Conservation (phyloP, 352 stramenopile genomes). For the Phytopythium litorale region DNA sequence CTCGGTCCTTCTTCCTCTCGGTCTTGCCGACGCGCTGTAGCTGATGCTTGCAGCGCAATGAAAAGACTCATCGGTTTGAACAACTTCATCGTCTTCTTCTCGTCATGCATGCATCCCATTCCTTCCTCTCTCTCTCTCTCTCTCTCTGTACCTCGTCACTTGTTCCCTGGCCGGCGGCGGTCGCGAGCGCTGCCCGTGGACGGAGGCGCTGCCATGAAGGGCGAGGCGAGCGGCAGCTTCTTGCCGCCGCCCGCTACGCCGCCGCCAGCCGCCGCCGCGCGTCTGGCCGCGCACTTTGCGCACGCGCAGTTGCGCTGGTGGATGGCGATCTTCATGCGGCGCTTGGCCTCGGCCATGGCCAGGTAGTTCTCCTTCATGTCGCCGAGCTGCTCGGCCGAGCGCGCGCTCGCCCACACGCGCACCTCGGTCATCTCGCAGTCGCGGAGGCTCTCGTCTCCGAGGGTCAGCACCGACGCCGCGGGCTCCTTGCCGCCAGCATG, state of each 20-base stretch:
- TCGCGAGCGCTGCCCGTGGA: conserved; percentile 24
- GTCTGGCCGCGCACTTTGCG: conserved; percentile 65
- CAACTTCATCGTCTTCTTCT: conserved; percentile 18
- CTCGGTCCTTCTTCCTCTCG: conserved; percentile 2
- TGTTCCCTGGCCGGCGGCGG: conserved; percentile 29
- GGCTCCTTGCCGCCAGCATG: not conserved
- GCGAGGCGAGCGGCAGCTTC: conserved; percentile 26
- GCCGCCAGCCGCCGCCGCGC: conserved; percentile 13
- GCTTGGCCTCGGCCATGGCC: conserved; percentile 75
- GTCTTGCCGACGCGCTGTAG: conserved; percentile 11
- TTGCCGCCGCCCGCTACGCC: conserved; percentile 8
- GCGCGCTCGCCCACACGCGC: conserved; percentile 67
- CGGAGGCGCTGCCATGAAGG: conserved; percentile 44
- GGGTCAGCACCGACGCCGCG: conserved; percentile 34
- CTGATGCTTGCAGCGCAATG: not conserved
- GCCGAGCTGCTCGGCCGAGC: conserved; percentile 64
- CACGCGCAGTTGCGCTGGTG: conserved; percentile 80
- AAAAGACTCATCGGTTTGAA: conserved; percentile 41
- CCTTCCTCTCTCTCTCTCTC: conserved; percentile 2
- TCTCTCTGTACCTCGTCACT: conserved; percentile 2
- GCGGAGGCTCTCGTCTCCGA: conserved; percentile 35
- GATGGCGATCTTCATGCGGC: conserved; percentile 82
- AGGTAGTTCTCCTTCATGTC: conserved; percentile 89
- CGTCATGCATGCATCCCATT: not conserved
- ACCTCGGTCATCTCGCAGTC: conserved; percentile 77